phyloP scores from a whole-genome alignment of 148 eudicot genomes.

The Mesembryanthemum crystallinum region DNA sequence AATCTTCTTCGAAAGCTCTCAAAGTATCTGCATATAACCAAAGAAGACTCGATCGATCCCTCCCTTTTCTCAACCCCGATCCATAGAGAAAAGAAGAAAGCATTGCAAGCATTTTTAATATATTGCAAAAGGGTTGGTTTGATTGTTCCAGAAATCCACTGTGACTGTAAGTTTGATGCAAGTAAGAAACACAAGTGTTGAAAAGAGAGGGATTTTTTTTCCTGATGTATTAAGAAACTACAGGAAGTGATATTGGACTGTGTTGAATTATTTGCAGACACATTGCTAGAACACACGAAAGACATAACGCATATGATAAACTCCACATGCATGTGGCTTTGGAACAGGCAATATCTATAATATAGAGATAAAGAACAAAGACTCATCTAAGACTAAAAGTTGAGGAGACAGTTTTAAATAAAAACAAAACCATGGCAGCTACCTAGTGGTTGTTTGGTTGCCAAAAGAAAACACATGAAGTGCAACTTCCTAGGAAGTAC shows the following conservation, averaged over 20 bases:
- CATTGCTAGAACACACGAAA: not conserved
- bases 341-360: not conserved
- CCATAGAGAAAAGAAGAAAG: not conserved
- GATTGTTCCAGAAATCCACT: not conserved
- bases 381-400: not conserved
- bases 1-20: constrained; percentile 5
- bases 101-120: not conserved
- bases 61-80: not conserved
- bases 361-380: not conserved
- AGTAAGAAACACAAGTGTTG: not conserved
- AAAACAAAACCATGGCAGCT: too few relatives aligned
- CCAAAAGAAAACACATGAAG: too few relatives aligned
- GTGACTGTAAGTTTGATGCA: not conserved
- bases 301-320: not conserved
- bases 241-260: not conserved
- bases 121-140: not conserved
- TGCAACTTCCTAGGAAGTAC: too few relatives aligned
- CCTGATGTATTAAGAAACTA: not conserved
- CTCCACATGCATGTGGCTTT: not conserved
- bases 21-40: not conserved
- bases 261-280: not conserved
- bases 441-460: too few relatives aligned
- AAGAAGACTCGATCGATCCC: not conserved
- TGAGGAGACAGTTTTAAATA: not conserved
- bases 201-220: not conserved